Evolutionary conservation across 768 basidiomycete genomes (phyloP).

Genomic region (Leccinum sublutescens): DNA sequence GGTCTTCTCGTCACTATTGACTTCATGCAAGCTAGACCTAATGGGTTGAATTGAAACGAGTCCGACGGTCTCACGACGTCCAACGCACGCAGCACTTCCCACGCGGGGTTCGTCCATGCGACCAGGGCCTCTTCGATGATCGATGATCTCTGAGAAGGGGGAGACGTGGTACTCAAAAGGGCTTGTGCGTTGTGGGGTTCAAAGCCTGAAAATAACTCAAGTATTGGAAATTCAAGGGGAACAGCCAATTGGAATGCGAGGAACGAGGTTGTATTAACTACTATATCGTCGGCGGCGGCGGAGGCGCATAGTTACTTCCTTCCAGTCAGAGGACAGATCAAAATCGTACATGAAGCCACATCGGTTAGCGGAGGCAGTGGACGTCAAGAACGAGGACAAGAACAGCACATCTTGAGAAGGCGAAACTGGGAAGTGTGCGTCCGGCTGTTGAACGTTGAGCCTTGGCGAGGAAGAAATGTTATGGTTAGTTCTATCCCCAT

Average conservation of each 20-base stretch:
- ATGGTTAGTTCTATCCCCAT: background rate
- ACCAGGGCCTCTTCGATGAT: background rate
- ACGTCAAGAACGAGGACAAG: background rate
- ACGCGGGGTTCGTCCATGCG: background rate
- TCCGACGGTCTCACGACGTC: background rate
- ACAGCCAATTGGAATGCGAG: background rate
- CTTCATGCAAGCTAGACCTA: background rate
- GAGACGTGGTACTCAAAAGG: too few relatives aligned
- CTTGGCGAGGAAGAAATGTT: background rate
- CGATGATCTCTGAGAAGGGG: background rate
- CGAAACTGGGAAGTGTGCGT: background rate
- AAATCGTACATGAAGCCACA: background rate
- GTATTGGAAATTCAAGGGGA: background rate
- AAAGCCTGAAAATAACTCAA: background rate
- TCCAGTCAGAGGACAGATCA: background rate
- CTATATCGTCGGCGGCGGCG: background rate
- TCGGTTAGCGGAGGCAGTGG: background rate
- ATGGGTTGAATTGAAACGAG: conserved; percentile 14
- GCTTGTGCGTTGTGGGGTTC: background rate
- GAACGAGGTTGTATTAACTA: too few relatives aligned
- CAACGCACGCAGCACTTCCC: background rate
- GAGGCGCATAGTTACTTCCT: background rate
- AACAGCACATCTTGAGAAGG: background rate
- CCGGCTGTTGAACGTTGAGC: background rate
- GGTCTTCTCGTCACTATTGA: background rate